A percentile compares a stretch with the other conserved stretches of the same genome.
These are phyloP conservation scores for Paramecium bursaria DNA, from an alignment of 73 alveolate genomes.

Conservation along the genomic window DNA sequence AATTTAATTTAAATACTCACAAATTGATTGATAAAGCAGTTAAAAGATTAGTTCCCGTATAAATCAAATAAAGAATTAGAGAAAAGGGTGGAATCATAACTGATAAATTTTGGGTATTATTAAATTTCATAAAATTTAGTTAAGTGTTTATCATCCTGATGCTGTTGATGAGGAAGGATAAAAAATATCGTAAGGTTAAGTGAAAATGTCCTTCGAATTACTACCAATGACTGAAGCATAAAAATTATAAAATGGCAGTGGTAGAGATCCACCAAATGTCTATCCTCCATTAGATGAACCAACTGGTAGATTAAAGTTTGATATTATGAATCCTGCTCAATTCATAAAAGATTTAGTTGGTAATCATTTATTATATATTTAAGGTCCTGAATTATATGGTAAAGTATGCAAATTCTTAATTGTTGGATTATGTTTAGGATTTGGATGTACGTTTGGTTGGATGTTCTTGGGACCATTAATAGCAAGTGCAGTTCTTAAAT, in stretches of 20 bases:
- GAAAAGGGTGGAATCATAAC: slow-evolving; percentile 66
- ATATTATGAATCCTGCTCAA: slow-evolving; percentile 56
- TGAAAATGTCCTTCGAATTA: slow-evolving; percentile 72
- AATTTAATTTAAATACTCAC: slow-evolving; percentile 73
- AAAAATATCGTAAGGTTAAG: slow-evolving; percentile 79
- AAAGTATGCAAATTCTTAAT: slow-evolving; percentile 53
- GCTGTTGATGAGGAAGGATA: slow-evolving; percentile 75
- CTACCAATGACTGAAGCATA: slow-evolving; percentile 75
- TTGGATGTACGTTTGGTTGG: slow-evolving; percentile 66
- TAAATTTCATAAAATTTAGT: slow-evolving; percentile 57
- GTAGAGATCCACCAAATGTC: slow-evolving; percentile 84
- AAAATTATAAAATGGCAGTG: slow-evolving; percentile 75
- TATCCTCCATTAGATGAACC: slow-evolving; percentile 84
- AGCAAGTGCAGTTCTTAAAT: slow-evolving; percentile 51
- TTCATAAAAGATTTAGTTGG: slow-evolving; percentile 63
- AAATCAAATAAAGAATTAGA: slow-evolving; percentile 67
- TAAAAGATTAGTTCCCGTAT: slow-evolving; percentile 72
- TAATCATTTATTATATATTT: not conserved
- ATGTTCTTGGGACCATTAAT: slow-evolving; percentile 65
- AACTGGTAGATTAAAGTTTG: slow-evolving; percentile 80
- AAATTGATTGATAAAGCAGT: slow-evolving; percentile 75
- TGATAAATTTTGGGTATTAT: slow-evolving; percentile 75
- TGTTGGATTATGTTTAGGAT: not conserved
- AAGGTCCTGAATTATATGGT: slow-evolving; percentile 67
- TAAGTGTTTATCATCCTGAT: slow-evolving; percentile 76